These are phyloP conservation scores for Piromyces sp. DNA, from an alignment of 192 early-diverging fungal species.

Conservation along the genomic window DNA sequence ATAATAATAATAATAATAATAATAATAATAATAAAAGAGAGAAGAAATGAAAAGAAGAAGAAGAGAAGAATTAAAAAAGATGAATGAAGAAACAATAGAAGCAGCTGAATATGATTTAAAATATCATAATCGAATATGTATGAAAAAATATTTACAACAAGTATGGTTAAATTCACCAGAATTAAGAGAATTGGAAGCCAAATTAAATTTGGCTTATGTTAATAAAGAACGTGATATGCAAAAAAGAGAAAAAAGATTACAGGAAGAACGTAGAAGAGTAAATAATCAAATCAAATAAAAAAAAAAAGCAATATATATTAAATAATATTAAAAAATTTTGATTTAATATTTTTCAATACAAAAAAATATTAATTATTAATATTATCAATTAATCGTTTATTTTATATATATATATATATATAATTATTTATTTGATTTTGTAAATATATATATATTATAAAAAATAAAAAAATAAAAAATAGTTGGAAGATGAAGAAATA, in stretches of 20 bases:
- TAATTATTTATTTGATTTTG: too few species aligned
- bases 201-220: slow-evolving; percentile 44
- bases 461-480: neutral
- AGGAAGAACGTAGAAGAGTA: slow-evolving; percentile 10
- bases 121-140: neutral
- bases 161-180: slow-evolving; percentile 20
- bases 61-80: neutral
- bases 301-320: too few species aligned
- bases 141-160: neutral
- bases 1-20: too few species aligned
- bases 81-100: neutral
- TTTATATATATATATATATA: too few species aligned
- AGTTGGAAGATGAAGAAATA: neutral
- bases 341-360: too few species aligned
- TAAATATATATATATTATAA: neutral
- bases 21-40: neutral
- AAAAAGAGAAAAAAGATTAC: slow-evolving; percentile 23
- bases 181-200: slow-evolving; percentile 33
- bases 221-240: slow-evolving; percentile 39
- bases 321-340: too few species aligned
- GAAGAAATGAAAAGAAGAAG: neutral
- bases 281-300: too few species aligned
- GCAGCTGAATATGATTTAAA: neutral
- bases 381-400: too few species aligned
- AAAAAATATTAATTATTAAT: too few species aligned